Percentiles rank a stretch among this genome's conserved stretches.
phyloP scores from a whole-genome alignment of 176 grass and related monocot genomes.

The Musa troglodytarum region DNA sequence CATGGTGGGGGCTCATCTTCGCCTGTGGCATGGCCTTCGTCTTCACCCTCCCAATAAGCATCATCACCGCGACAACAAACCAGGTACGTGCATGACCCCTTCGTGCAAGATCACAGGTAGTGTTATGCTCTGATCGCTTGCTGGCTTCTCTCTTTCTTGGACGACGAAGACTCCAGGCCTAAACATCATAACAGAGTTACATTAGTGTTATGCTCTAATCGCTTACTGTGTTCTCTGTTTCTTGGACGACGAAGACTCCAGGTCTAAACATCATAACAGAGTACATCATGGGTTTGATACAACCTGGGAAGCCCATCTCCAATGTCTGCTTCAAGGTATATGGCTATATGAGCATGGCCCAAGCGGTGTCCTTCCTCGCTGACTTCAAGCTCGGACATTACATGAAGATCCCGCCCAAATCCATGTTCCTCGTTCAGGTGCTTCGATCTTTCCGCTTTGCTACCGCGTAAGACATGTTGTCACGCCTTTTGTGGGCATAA shows the following conservation, averaged over 20 bases:
- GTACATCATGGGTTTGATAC: constrained; percentile 60
- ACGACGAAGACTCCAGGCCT: constrained; percentile 54
- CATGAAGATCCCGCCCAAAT: constrained; percentile 88
- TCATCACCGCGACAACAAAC: constrained; percentile 90
- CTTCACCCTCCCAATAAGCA: constrained; percentile 74
- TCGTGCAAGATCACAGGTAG: neutral
- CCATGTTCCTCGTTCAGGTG: constrained; percentile 97
- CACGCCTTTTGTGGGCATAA: neutral
- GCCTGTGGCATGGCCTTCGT: constrained; percentile 61
- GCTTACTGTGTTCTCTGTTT: neutral
- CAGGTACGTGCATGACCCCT: constrained; percentile 20
- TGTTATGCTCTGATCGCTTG: neutral
- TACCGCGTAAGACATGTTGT: neutral
- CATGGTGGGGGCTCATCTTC: constrained; percentile 80
- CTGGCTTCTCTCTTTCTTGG: neutral
- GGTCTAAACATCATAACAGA: constrained; percentile 80
- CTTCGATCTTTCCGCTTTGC: neutral
- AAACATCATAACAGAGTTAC: constrained; percentile 82
- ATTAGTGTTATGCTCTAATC: neutral
- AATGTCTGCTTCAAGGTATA: constrained; percentile 98
- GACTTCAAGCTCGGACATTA: constrained; percentile 98
- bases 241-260: constrained; percentile 35
- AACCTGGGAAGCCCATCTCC: constrained; percentile 71
- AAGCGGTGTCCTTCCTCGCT: constrained; percentile 65
- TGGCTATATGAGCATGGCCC: constrained; percentile 92